Evolutionary conservation across 805 yeast genomes (phyloP), one percentile per base, ranked within the genome.

Genomic region (Metschnikowia gelsemii): DNA sequence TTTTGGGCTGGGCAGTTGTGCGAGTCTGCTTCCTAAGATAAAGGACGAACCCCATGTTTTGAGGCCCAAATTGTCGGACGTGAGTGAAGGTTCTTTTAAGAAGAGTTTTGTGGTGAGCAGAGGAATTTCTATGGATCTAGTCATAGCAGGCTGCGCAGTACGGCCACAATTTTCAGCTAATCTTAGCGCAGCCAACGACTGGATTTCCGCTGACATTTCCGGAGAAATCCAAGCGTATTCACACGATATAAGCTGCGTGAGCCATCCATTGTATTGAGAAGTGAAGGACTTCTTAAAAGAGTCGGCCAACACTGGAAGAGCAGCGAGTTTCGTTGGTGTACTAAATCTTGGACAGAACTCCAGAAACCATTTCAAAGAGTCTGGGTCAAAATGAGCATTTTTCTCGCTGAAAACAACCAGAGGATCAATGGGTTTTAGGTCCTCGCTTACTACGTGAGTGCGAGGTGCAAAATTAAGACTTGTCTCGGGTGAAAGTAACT

Each of bases 41-140:
- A 85, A 64, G 0, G 97, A 80, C 0, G 97, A 85, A 0, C 98
- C 99, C 99, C 99, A 91, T 0, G 99, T 91, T 48, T 91, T 88
- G 59, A 88, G 71, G 0, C 99, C 99, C 17, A 93, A 65, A 47
- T 84, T 85, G 61, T 93, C 99, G 27, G 80, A 77, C 0, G 96
- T 87, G 46, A 91, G 66, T 0, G 95, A 80, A 0, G 98, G 98
- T 56, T 91, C 99, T 43, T 73, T 72, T 21, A 91, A 61, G 18
- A 47, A 47, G 2, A 76, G 63, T 17, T 40, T 59, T 19, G 22
- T 34, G 23, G 29, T 14, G 13, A 52, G 41, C 19, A 23, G 23
- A 1, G 55, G 52, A 11, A 52, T 47, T 8, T 64, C 61, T 23
- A 91, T 79, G 31, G 68, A 72, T 34, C 98, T 67, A 2, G 72